phyloP scores from a whole-genome alignment of 257 asterid species.

The Cruciata laevipes region DNA sequence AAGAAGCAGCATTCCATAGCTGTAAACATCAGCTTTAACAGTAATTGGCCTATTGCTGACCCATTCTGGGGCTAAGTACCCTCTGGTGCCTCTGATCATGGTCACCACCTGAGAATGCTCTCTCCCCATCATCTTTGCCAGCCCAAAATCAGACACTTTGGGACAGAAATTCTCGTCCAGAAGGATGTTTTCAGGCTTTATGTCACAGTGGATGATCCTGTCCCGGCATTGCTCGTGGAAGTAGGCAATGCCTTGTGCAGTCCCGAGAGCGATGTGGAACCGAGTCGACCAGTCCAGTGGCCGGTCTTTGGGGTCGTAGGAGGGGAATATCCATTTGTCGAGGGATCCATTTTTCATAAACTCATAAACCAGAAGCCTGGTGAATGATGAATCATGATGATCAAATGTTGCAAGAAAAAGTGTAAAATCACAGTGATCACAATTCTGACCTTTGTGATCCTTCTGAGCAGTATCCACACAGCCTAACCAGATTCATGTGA shows the following conservation, averaged over 20 bases:
- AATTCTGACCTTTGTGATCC: constrained; percentile 51
- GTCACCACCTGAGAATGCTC: constrained; percentile 83
- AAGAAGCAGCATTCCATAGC: constrained; percentile 83
- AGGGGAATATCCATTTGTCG: constrained; percentile 82
- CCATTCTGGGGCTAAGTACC: constrained; percentile 89
- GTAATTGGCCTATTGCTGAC: constrained; percentile 81
- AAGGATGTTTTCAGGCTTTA: constrained; percentile 87
- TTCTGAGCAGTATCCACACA: constrained; percentile 81
- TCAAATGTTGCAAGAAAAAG: neutral
- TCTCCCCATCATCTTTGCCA: constrained; percentile 91
- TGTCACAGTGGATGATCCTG: constrained; percentile 83
- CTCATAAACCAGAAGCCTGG: constrained; percentile 89
- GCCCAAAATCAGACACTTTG: constrained; percentile 88
- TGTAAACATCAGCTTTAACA: constrained; percentile 86
- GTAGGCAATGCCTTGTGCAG: constrained; percentile 86
- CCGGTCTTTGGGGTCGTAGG: constrained; percentile 32
- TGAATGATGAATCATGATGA: constrained; percentile 17
- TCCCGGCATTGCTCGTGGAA: constrained; percentile 91
- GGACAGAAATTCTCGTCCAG: constrained; percentile 78
- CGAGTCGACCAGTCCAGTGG: constrained; percentile 71
- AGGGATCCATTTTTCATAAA: constrained; percentile 86
- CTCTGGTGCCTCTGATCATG: constrained; percentile 83
- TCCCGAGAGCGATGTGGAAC: constrained; percentile 60
- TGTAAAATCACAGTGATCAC: neutral
- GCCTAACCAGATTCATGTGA: constrained; percentile 79